Base-by-base conservation (phyloP, 768 basidiomycete genomes). In the Boletus sp. region DNA sequence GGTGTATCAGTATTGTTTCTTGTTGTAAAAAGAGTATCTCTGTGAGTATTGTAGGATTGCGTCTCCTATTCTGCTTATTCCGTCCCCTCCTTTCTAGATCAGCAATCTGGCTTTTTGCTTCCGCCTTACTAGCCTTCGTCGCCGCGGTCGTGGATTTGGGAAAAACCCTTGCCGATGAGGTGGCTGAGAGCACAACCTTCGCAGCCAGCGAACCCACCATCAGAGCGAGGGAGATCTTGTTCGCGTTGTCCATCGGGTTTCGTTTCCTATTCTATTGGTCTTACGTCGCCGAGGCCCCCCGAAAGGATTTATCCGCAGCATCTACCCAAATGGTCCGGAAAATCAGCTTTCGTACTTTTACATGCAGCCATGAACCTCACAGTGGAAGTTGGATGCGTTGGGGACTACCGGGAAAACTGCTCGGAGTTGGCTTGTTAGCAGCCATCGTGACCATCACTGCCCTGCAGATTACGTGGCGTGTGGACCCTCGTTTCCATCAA, bases 181-280 rank as follows among this genome's bases (percentile, higher is more conserved):
- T 61, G n/a, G 59, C 58, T 24, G 62, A 68, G 37, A 64, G 64
- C 14, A 58, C 67, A 50, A 61, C 46, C 68, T 66, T 39, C 53
- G 7, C 36, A 11, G 40, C 45, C n/a, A 57, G 40, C 39, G 36
- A 77, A 72, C 14, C 74, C 29, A 29, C 84, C 37, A 71, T 81
- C 33, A 76, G 75, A 50, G 70, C 80, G 5, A 83, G 88, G 37
- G 90, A 90, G 67, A 72, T 85, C 30, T 73, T 79, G 48, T 76
- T 85, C 56, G 75, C 83, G 11, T 61, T 89, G 20, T 81, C 87
- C 10, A 67, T 80, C 42, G 84, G 84, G 5, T 72, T 83, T 42
- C 79, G 85, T 37, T 83, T 83, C 64, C 65, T 90, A 15, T 90
- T 84, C 64, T 84, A 84, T 59, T 92, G 90, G 90, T 72, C 72